A percentile compares a stretch with the other conserved stretches of the same genome.
Evolutionary conservation across 768 basidiomycete species (phyloP).

Genomic region (Calvatia gigantea): DNA sequence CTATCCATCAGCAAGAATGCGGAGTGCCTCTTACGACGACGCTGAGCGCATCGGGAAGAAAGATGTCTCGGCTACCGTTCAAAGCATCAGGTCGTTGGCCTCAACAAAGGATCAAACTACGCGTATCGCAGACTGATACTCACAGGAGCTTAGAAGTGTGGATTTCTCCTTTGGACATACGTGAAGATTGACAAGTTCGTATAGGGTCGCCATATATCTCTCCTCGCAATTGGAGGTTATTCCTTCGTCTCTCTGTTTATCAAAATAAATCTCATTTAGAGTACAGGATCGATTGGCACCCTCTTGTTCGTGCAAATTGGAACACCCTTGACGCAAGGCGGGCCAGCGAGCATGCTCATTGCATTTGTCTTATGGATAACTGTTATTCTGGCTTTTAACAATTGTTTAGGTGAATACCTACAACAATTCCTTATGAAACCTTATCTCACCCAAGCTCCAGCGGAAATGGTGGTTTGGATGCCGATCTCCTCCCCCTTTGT

Average conservation of each 20-base stretch:
- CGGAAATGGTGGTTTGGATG: conserved; percentile 79
- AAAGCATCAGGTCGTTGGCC: not conserved
- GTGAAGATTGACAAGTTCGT: not conserved
- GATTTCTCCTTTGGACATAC: no score
- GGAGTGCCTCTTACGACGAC: not conserved
- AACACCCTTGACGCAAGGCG: conserved; percentile 51
- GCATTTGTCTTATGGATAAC: conserved; percentile 47
- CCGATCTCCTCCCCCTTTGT: conserved; percentile 78
- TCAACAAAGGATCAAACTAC: not conserved
- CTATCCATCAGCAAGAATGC: not conserved
- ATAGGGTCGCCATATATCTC: conserved; percentile 47
- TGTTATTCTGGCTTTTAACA: conserved; percentile 45
- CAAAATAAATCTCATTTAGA: not conserved
- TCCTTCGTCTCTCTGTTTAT: not conserved
- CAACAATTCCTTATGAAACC: not conserved
- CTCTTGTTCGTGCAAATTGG: conserved; percentile 75
- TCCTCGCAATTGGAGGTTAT: conserved; percentile 50
- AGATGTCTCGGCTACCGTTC: not conserved
- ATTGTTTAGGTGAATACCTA: conserved; percentile 33
- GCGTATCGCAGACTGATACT: not conserved
- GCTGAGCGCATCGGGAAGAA: not conserved
- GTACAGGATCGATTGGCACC: conserved; percentile 64
- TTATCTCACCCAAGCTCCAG: conserved; percentile 26
- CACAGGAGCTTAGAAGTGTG: not conserved
- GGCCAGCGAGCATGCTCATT: conserved; percentile 51